Base-by-base conservation (phyloP, 2,329 filamentous ascomycete genomes). In the Septoria petroselini region DNA sequence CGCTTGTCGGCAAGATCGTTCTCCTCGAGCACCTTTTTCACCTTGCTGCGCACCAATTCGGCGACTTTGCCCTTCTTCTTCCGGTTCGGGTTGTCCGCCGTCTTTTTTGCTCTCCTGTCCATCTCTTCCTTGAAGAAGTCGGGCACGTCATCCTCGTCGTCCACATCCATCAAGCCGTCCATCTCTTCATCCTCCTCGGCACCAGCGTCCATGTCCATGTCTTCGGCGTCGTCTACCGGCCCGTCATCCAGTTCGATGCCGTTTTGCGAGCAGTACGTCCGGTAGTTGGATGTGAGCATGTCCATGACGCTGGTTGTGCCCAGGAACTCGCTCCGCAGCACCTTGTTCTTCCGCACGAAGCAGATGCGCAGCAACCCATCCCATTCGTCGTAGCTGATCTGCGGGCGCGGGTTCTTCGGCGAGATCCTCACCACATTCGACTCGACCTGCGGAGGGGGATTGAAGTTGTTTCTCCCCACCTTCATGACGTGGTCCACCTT, bases 381-480 rank as follows among this genome's bases (percentile, higher is more conserved):
- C 85, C 91, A 96, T 70, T 97, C 93, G 45, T 94, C 89, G 71
- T 91, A 97, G 66, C 83, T 88, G 57, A 97, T 91, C 60, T 89
- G 85, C 45, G 91, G 91, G 30, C 89, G 76, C 8, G 90, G 90
- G 30, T 81, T 78, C 73, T 96, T 94, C 17, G 90, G 90, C 65
- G 91, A 88, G 59, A 96, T 86, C 53, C 91, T 81, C 40, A 96
- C 90, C 5, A 96, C 91, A 50, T 86, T 91, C 6, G 83, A 88
- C 71, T 98, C 93, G 50, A 98, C 93, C 64, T 89, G 82, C 7
- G 93, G 93, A 1, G 93, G 91, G 0, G 93, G 93, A 55, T 88
- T 89, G 79, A 97, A 98, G 74, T 97, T 97, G 71, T 94, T 93
- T 71, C 85, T 87, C 58, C 91, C 90, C 38, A 97, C 91, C 73